A percentile compares a stretch with the other conserved stretches of the same genome.
Evolutionary conservation across 208 protist genomes (phyloP).

Genomic region (Crithidia thermophila): DNA sequence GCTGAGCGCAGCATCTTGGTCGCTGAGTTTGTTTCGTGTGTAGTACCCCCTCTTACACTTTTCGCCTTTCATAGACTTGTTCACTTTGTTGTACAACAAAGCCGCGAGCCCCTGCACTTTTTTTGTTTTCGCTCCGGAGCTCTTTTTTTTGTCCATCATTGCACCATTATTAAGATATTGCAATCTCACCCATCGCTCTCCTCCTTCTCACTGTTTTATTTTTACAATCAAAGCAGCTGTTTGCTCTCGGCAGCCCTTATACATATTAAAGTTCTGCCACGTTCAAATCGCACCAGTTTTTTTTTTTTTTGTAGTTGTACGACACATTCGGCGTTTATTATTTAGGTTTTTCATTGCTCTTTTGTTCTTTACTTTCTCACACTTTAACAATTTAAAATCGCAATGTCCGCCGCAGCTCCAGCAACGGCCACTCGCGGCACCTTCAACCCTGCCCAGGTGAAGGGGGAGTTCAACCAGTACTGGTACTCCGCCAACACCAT

Average conservation of each 20-base stretch:
- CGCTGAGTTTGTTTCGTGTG: no score
- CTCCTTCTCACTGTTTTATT: not conserved
- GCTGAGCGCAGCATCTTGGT: no score
- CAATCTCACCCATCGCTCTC: not conserved
- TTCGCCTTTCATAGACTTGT: no score
- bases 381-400: not conserved
- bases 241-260: no score
- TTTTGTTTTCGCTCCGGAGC: not conserved
- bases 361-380: constrained; percentile 11
- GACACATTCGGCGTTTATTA: not conserved
- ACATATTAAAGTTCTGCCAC: no score
- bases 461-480: constrained; percentile 93
- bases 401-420: not conserved
- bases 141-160: constrained; percentile 1
- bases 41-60: no score
- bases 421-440: not conserved
- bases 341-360: not conserved
- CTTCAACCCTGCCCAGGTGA: constrained; percentile 34
- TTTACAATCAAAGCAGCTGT: no score
- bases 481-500: constrained; percentile 94
- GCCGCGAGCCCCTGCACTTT: no score
- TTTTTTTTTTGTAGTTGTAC: no score
- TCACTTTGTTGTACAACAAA: no score
- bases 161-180: not conserved
- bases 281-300: no score